These are phyloP conservation scores for Lachnellula occidentalis DNA, from an alignment of 2,329 filamentous ascomycete genomes.

Conservation along the genomic window DNA sequence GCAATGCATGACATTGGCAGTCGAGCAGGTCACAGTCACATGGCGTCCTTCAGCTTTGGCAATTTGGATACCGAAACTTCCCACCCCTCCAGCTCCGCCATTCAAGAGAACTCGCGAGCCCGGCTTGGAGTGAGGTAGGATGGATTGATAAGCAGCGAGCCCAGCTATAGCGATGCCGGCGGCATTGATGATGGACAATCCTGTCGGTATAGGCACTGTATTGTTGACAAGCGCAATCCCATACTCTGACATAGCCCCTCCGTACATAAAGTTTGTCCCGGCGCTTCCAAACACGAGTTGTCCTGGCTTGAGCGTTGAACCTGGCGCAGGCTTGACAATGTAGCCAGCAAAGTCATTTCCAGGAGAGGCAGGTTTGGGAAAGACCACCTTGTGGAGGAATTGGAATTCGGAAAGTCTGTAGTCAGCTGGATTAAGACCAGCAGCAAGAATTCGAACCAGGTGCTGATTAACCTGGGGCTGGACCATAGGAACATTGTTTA, in stretches of 20 bases:
- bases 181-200: conserved; percentile 35
- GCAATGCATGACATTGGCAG: conserved; percentile 50
- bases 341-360: conserved; percentile 38
- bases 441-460: conserved; percentile 40
- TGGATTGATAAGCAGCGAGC: conserved; percentile 35
- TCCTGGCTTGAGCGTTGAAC: conserved; percentile 30
- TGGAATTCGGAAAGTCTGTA: conserved; percentile 54
- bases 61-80: conserved; percentile 56
- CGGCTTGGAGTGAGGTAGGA: conserved; percentile 39
- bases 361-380: conserved; percentile 40
- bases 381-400: conserved; percentile 33
- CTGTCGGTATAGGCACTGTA: conserved; percentile 31
- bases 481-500: conserved; percentile 6
- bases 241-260: conserved; percentile 24
- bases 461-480: conserved; percentile 6
- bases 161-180: conserved; percentile 36
- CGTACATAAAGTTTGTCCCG: conserved; percentile 9
- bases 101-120: conserved; percentile 58
- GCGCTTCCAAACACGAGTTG: conserved; percentile 39
- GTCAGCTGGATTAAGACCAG: conserved; percentile 57
- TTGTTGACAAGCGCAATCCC: not conserved
- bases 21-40: conserved; percentile 55
- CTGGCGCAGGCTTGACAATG: conserved; percentile 25
- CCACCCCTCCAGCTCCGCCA: conserved; percentile 58
- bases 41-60: conserved; percentile 54